phyloP scores from a whole-genome alignment of 73 alveolate species.

The Blepharisma japonicum region DNA sequence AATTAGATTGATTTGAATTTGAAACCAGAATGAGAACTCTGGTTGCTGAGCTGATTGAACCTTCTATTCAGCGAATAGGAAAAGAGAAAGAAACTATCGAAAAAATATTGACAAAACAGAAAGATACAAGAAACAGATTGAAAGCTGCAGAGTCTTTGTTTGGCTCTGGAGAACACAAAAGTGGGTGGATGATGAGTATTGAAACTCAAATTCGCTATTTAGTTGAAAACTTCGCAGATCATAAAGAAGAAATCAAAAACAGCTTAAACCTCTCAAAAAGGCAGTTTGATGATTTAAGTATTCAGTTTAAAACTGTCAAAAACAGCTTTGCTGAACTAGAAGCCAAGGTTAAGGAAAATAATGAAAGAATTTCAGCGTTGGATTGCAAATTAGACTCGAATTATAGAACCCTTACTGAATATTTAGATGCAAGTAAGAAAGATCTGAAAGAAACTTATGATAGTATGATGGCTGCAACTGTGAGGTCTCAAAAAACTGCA shows the following conservation, averaged over 20 bases:
- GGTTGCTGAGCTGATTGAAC: slow-evolving; percentile 55
- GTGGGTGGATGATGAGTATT: slow-evolving; percentile 11
- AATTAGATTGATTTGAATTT: slow-evolving; percentile 62
- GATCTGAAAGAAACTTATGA: not conserved
- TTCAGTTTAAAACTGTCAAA: not conserved
- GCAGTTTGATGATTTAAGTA: not conserved
- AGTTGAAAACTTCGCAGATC: not conserved
- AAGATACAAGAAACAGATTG: slow-evolving; percentile 1
- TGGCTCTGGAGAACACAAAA: not conserved
- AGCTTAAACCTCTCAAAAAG: no score
- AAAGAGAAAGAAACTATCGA: slow-evolving; percentile 50
- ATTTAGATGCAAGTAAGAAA: not conserved
- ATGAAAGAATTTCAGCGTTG: not conserved
- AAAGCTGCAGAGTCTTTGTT: not conserved
- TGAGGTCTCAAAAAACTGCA: not conserved
- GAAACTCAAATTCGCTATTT: not conserved
- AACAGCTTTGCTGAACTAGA: not conserved
- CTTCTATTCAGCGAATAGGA: slow-evolving; percentile 50
- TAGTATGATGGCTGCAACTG: not conserved
- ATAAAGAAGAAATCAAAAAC: not conserved
- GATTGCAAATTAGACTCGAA: not conserved
- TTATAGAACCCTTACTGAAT: not conserved
- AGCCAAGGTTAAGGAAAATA: not conserved
- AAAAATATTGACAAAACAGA: slow-evolving; percentile 2
- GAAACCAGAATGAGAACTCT: slow-evolving; percentile 65